Percentiles rank a stretch among this genome's conserved stretches.
Evolutionary conservation across 106 monocot genomes (phyloP).

Genomic region (Vanilla planifolia): DNA sequence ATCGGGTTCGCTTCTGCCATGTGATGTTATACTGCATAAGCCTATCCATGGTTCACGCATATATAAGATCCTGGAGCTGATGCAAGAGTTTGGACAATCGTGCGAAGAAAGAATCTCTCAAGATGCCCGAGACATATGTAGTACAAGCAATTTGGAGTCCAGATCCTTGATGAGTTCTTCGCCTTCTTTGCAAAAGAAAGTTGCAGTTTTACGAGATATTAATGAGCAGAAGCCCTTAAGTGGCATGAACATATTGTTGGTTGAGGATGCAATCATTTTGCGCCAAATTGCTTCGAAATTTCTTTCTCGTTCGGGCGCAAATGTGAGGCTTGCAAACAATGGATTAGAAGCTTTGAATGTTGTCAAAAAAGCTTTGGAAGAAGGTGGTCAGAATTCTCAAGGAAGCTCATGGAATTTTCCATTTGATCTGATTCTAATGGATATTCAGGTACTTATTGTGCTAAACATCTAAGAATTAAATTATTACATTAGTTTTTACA

Average conservation of each 20-base stretch:
- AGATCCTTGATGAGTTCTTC: background rate
- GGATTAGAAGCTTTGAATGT: conserved; percentile 48
- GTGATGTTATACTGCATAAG: conserved; percentile 48
- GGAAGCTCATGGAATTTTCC: conserved; percentile 15
- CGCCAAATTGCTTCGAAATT: conserved; percentile 12
- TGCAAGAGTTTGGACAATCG: conserved; percentile 36
- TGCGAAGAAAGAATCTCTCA: conserved; percentile 8
- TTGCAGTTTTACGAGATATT: background rate
- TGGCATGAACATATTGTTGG: conserved; percentile 50
- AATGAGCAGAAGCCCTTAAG: conserved; percentile 22
- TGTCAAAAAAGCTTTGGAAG: conserved; percentile 26
- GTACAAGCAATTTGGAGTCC: background rate
- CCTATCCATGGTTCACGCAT: conserved; percentile 83
- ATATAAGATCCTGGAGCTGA: conserved; percentile 21
- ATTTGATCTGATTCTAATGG: conserved; percentile 54
- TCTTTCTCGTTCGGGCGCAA: conserved; percentile 54
- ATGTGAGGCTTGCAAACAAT: conserved; percentile 35
- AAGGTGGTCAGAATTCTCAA: background rate
- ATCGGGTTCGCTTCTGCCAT: conserved; percentile 12
- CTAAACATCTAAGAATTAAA: no score
- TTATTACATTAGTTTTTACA: no score
- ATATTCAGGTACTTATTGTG: conserved; percentile 92
- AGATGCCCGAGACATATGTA: background rate
- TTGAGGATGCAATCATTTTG: conserved; percentile 43
- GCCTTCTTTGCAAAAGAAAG: background rate